Base-by-base conservation (phyloP, 306 rosid genomes). In the Vigna angularis region DNA sequence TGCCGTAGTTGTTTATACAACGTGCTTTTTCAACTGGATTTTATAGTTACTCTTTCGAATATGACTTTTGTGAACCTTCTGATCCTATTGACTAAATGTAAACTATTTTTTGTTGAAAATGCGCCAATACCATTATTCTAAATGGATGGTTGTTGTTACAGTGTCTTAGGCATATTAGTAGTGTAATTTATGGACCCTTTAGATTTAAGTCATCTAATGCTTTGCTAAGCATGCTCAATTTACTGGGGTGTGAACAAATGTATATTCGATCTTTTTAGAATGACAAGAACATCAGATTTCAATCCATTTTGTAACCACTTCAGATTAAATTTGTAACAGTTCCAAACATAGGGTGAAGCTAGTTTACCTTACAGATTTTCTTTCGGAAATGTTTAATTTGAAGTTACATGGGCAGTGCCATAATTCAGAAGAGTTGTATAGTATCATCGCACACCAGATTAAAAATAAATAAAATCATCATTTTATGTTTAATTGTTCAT, bases 11-110 rank as follows among this genome's bases (percentile, higher is more conserved):
- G 34, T 26, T 66, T 74, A 34, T 18, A 47, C 28, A 47, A 30
- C 18, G 7, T 48, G 70, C 17, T 26, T 48, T 57, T 77, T 83
- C 51, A 45, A 26, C 22, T 48, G 69, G 53, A 74, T 55, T 72
- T 9, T n/a, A 5, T 22, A 20, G 24, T 74, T 67, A 66, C 56
- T 58, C 34, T 70, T 67, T 28, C 38, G 34, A 20, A 44, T 17
- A 57, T 67, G 48, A 36, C 52, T 73, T 56, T 52, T 58, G 40
- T 5, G 18, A 80, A 28, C 44, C 20, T 22, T 18, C 53, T 72
- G 40, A 44, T 68, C 42, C 57, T 22, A 16, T 70, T 50, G 51
- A 44, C 16, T 71, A 42, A 45, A 30, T 56, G 45, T 40, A 52
- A 71, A 51, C 16, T 9, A 16, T 22, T 40, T 20, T 66, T 32